Conservation (phyloP, 2,329 filamentous ascomycete genomes). For the Venturia aucupariae region DNA sequence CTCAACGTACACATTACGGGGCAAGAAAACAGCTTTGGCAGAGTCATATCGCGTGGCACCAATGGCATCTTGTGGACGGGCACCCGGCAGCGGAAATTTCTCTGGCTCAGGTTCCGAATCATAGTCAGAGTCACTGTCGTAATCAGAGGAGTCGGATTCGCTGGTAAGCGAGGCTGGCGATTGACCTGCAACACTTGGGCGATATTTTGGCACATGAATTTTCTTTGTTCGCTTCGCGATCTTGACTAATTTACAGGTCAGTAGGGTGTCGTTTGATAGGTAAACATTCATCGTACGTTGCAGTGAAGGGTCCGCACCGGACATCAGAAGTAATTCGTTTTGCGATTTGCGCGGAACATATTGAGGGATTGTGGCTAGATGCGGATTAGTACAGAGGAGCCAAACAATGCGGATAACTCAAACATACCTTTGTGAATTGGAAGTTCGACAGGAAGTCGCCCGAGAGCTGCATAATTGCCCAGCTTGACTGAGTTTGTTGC, state of each 20-base stretch:
- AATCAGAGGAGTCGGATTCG: constrained; percentile 37
- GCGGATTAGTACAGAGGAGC: background rate
- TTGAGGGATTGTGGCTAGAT: constrained; percentile 18
- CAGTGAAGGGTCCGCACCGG: constrained; percentile 33
- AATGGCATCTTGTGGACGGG: constrained; percentile 43
- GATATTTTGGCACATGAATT: constrained; percentile 14
- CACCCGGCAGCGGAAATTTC: constrained; percentile 44
- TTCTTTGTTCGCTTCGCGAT: constrained; percentile 27
- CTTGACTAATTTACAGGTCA: constrained; percentile 21
- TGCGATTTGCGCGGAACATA: constrained; percentile 36
- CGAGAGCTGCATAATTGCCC: constrained; percentile 36
- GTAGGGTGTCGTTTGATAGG: constrained; percentile 17
- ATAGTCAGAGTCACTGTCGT: constrained; percentile 37
- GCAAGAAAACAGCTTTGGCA: constrained; percentile 52
- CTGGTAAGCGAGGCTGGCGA: constrained; percentile 18
- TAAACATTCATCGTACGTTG: constrained; percentile 22
- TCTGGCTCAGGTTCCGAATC: constrained; percentile 45
- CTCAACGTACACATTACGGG: constrained; percentile 40
- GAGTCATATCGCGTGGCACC: constrained; percentile 49
- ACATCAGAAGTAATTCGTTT: constrained; percentile 36
- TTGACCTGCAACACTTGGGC: constrained; percentile 6
- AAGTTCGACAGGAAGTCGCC: constrained; percentile 32
- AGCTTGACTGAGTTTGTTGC: constrained; percentile 36
- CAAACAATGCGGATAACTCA: background rate
- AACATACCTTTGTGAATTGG: constrained; percentile 36